A percentile compares a stretch with the other conserved stretches of the same genome.
These are phyloP conservation scores for Danielozyma ontarioensis DNA, from an alignment of 805 yeast species.

Conservation along the genomic window DNA sequence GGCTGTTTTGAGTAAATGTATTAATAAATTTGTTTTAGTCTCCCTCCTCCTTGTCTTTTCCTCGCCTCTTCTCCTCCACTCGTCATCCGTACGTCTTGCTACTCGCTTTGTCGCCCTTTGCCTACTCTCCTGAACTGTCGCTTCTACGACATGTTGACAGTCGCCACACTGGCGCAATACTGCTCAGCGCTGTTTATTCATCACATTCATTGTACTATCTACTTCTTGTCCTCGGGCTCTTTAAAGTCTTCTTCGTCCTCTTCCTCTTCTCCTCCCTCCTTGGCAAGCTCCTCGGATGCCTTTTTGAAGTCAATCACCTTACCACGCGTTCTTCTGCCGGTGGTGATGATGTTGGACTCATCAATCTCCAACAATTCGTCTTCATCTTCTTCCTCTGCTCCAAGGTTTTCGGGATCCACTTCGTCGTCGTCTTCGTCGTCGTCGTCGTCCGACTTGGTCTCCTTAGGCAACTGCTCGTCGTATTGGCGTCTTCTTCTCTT, in stretches of 20 bases:
- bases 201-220: too few species aligned
- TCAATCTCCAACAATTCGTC: slow-evolving; percentile 81
- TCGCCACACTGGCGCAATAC: too few species aligned
- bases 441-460: slow-evolving; percentile 30
- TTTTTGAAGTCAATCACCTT: slow-evolving; percentile 79
- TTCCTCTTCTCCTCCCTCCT: slow-evolving; percentile 36
- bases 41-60: too few species aligned
- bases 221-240: too few species aligned
- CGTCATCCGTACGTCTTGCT: too few species aligned
- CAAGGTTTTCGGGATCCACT: slow-evolving; percentile 43
- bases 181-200: too few species aligned
- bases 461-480: slow-evolving; percentile 53
- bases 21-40: too few species aligned
- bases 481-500: slow-evolving; percentile 56
- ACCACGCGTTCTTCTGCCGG: slow-evolving; percentile 88
- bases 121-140: too few species aligned
- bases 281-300: slow-evolving; percentile 67
- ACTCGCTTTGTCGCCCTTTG: too few species aligned
- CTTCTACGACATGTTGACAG: too few species aligned
- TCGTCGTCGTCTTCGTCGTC: slow-evolving; percentile 31
- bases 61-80: too few species aligned
- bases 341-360: slow-evolving; percentile 73
- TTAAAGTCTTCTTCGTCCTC: slow-evolving; percentile 48
- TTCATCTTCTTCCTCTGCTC: slow-evolving; percentile 45
- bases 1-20: too few species aligned